A percentile compares a stretch with the other conserved stretches of the same genome.
Evolutionary conservation across 805 yeast genomes (phyloP).

Genomic region (Starmerella ratchasimensis): DNA sequence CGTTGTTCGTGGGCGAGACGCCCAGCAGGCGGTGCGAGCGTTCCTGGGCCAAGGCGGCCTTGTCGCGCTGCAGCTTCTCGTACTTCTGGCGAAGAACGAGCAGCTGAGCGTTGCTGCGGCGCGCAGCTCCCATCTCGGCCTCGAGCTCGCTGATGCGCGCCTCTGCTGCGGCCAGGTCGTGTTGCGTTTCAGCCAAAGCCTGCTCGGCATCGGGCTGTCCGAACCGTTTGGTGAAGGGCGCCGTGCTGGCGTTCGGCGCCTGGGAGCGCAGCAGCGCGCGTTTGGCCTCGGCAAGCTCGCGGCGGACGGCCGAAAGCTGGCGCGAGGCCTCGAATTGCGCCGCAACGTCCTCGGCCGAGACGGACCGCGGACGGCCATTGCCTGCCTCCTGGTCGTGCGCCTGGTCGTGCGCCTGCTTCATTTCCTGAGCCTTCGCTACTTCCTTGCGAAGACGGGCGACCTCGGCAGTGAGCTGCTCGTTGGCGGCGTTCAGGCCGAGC

Average conservation of each 20-base stretch:
- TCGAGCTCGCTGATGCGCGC: constrained; percentile 7
- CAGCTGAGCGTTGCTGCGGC: constrained; percentile 6
- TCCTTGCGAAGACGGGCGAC: too few species aligned
- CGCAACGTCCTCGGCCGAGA: background rate
- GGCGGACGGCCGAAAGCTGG: constrained; percentile 1
- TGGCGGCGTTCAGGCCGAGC: background rate
- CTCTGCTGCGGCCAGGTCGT: constrained; percentile 9
- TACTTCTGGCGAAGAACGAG: constrained; percentile 13
- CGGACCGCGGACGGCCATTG: too few species aligned
- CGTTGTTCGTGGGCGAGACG: constrained; percentile 4
- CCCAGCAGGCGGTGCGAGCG: constrained; percentile 16
- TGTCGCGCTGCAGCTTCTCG: constrained; percentile 20
- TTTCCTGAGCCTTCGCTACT: too few species aligned
- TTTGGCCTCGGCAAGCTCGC: constrained; percentile 5
- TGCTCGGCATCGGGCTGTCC: constrained; percentile 7
- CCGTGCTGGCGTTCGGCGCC: background rate
- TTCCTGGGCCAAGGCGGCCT: constrained; percentile 17
- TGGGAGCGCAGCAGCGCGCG: constrained; percentile 1
- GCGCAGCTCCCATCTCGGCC: constrained; percentile 7
- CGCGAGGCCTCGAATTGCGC: background rate
- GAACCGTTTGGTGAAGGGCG: constrained; percentile 2
- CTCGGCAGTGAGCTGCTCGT: background rate
- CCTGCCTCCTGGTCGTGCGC: too few species aligned
- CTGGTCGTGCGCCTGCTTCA: background rate
- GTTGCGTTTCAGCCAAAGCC: constrained; percentile 9